Conservation (phyloP, 352 stramenopile genomes). For the Phytophthora multivora region DNA sequence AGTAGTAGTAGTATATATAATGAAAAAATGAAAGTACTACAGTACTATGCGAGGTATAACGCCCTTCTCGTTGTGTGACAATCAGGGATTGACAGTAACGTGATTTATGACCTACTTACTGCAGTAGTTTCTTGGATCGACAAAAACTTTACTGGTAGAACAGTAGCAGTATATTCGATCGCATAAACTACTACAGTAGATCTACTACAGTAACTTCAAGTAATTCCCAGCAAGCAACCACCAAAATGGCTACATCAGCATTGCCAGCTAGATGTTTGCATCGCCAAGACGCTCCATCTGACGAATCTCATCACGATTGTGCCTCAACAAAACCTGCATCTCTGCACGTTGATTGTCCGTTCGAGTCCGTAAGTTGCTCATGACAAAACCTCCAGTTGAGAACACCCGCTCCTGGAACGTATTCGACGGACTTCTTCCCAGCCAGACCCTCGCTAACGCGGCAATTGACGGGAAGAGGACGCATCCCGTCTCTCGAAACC, state of each 20-base stretch:
- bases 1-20: no score
- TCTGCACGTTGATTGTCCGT: slow-evolving; percentile 3
- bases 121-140: not conserved
- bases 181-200: not conserved
- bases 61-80: no score
- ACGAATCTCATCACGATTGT: slow-evolving; percentile 4
- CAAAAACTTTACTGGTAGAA: not conserved
- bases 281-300: not conserved
- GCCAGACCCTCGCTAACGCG: not conserved
- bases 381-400: not conserved
- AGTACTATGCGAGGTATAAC: no score
- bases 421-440: slow-evolving; percentile 1
- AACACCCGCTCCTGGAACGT: slow-evolving; percentile 11
- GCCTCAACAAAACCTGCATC: slow-evolving; percentile 9
- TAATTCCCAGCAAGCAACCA: not conserved
- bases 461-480: slow-evolving; percentile 1
- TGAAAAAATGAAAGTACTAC: no score
- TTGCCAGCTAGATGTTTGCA: not conserved
- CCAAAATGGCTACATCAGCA: not conserved
- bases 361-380: not conserved
- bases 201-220: not conserved
- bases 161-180: not conserved
- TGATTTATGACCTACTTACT: not conserved
- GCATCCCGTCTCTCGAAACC: not conserved
- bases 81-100: not conserved